Base-by-base conservation (phyloP, 2,329 filamentous ascomycete species). In the Penicillium sclerotigenum region DNA sequence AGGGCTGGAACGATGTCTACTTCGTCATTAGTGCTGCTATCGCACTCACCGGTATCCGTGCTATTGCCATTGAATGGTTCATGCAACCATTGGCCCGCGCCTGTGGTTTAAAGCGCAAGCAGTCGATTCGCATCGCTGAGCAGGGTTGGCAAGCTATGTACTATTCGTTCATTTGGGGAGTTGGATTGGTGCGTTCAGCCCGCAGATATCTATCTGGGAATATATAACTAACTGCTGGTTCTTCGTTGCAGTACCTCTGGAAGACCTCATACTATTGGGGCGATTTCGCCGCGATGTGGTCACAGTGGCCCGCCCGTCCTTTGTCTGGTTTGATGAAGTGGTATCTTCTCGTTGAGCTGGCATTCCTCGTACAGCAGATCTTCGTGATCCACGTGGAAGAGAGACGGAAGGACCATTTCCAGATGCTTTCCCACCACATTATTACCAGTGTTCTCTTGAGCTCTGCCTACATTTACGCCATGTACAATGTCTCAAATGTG, bases 351-450 rank as follows among this genome's bases (percentile, higher is more conserved):
- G 87, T 87, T 14, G 92, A 97, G 73, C 89, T 92, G 75, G 87
- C 88, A 24, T 97, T 97, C 74, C 97, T 91, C 88, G 75, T 97
- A 46, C 93, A 97, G 77, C 92, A 96, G 76, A 89, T 97, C 62
- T 80, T 97, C 31, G 90, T 97, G 56, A 90, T 97, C 72, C 88
- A 97, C 75, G 91, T 97, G 58, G 94, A 99, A 75, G 90, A 95
- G 76, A 86, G 89, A 63, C 85, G 94, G 68, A 97, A 97, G 77
- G 94, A 99, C 68, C 88, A 97, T 75, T 89, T 86, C 79, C 93
- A 97, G 75, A 97, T 97, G 94, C 86, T 97, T 64, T 87, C 86
- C 18, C 94, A 97, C 74, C 94, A 99, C 77, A 84, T 97, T 70
- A 86, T 97, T 71, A 99, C 94, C 20, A 90, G 87, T 68, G 79